Conservation (phyloP, 2,329 filamentous ascomycete genomes). For the Capronia coronata region DNA sequence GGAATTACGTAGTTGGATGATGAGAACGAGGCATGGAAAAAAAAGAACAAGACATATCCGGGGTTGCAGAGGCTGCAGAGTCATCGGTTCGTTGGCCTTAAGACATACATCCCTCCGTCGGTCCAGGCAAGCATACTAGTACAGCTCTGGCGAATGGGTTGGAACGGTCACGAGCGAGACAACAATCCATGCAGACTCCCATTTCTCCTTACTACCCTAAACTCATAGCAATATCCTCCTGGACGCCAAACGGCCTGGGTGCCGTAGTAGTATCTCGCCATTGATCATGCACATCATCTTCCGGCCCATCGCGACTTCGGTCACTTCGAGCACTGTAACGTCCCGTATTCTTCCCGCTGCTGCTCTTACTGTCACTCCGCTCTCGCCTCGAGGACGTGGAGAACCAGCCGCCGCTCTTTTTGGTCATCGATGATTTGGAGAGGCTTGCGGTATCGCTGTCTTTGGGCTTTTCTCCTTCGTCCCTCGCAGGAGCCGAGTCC, state of each 20-base stretch:
- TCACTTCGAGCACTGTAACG: conserved; percentile 19
- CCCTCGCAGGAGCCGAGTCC: neutral
- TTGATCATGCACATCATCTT: conserved; percentile 25
- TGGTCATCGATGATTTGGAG: conserved; percentile 10
- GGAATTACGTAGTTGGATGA: no score
- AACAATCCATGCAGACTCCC: no score
- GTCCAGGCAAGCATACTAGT: no score
- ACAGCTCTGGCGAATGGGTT: no score
- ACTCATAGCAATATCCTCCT: conserved; percentile 24
- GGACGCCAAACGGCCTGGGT: conserved; percentile 19
- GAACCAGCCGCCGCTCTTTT: conserved; percentile 22
- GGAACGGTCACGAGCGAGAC: no score
- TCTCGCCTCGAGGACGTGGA: conserved; percentile 18
- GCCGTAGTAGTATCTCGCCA: conserved; percentile 18
- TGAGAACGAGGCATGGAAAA: no score
- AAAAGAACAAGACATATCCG: no score
- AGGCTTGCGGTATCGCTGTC: conserved; percentile 10
- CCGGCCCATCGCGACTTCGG: conserved; percentile 23
- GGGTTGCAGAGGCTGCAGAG: no score
- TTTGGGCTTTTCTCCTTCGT: conserved; percentile 11
- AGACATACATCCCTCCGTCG: no score
- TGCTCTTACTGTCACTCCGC: conserved; percentile 23
- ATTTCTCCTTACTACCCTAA: conserved; percentile 16
- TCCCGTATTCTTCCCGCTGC: conserved; percentile 24
- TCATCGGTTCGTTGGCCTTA: no score